phyloP scores from a whole-genome alignment of 129 eudicot genomes.

The Arctium lappa region DNA sequence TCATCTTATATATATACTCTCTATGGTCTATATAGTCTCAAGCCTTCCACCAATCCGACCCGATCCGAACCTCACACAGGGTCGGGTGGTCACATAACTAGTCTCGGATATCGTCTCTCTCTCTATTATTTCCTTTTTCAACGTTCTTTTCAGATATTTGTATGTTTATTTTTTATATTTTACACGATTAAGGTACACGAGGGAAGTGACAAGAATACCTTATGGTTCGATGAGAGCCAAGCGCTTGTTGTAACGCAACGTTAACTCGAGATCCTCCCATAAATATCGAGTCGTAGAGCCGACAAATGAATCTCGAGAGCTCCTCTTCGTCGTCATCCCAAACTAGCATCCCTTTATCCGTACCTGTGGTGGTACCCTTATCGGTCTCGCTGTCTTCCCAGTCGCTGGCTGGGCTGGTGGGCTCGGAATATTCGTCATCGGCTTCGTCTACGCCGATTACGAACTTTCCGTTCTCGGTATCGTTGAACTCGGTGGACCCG shows the following conservation, averaged over 20 bases:
- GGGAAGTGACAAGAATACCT: slow-evolving; percentile 89
- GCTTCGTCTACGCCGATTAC: slow-evolving; percentile 88
- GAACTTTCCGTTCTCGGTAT: slow-evolving; percentile 72
- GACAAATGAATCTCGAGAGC: slow-evolving; percentile 63
- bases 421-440: slow-evolving; percentile 46
- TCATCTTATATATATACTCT: not conserved
- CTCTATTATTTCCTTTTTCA: slow-evolving; percentile 4
- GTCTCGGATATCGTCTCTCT: not conserved
- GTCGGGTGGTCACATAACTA: not conserved
- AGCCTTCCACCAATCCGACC: slow-evolving; percentile 11
- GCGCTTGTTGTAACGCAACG: slow-evolving; percentile 70
- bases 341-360: slow-evolving; percentile 38
- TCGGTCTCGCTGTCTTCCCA: slow-evolving; percentile 97
- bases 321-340: slow-evolving; percentile 95
- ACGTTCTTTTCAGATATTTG: not conserved
- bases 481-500: slow-evolving; percentile 63
- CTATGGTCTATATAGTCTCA: slow-evolving; percentile 19
- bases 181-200: slow-evolving; percentile 41
- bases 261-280: slow-evolving; percentile 65
- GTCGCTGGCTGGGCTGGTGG: slow-evolving; percentile 68
- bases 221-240: slow-evolving; percentile 59
- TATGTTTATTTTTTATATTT: slow-evolving; percentile 11
- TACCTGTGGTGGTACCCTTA: slow-evolving; percentile 52
- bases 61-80: not conserved
- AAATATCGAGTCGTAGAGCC: slow-evolving; percentile 68